Percentiles rank a stretch among this genome's conserved stretches.
These are phyloP conservation scores for Cardamine resedifolia DNA, from an alignment of 345 rosid genomes.

Conservation along the genomic window DNA sequence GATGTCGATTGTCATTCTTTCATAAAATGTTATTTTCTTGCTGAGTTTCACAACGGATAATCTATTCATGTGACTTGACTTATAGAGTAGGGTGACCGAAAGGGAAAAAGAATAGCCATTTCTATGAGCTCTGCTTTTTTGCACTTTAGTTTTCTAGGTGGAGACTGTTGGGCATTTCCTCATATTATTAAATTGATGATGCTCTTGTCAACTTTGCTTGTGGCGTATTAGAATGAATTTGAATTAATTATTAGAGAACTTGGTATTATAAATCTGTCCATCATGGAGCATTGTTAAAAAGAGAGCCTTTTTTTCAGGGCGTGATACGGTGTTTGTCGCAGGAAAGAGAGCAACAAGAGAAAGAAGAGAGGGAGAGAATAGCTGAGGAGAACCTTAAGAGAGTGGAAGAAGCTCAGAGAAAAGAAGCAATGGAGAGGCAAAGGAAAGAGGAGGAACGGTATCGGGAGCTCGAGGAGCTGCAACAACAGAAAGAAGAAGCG, in stretches of 20 bases:
- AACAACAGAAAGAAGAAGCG: conserved; percentile 81
- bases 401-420: conserved; percentile 81
- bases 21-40: too few species aligned
- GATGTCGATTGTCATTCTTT: too few species aligned
- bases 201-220: neutral
- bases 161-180: neutral
- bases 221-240: too few species aligned
- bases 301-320: too few species aligned
- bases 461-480: conserved; percentile 76
- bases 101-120: neutral
- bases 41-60: too few species aligned
- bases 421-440: conserved; percentile 85
- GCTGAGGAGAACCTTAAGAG: conserved; percentile 71
- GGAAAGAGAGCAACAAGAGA: conserved; percentile 70
- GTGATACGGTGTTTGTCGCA: conserved; percentile 43
- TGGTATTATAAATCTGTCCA: too few species aligned
- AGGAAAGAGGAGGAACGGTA: conserved; percentile 83
- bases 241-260: too few species aligned
- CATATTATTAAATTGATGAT: neutral
- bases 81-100: neutral
- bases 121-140: neutral
- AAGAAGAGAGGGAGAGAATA: conserved; percentile 74
- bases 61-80: too few species aligned
- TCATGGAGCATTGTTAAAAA: too few species aligned
- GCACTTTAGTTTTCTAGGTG: conserved; percentile 5